These are phyloP conservation scores for Platanthera zijinensis DNA, from an alignment of 106 monocot species.

Conservation along the genomic window DNA sequence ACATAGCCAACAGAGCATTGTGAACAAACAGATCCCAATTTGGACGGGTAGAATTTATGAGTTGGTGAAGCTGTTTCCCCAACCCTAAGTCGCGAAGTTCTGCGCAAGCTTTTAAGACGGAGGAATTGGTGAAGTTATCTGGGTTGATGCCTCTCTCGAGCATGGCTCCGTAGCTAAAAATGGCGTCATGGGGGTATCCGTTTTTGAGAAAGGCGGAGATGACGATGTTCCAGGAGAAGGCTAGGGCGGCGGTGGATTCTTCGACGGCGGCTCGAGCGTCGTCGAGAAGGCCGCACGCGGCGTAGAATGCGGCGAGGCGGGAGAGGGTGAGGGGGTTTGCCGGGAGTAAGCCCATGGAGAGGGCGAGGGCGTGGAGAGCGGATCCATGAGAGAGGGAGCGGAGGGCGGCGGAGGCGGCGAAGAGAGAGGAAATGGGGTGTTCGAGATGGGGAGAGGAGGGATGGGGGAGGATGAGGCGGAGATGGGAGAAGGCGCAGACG, in stretches of 20 bases:
- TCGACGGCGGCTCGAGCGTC: constrained; percentile 25
- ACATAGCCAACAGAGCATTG: constrained; percentile 61
- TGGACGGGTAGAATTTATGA: not conserved
- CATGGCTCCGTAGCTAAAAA: constrained; percentile 32
- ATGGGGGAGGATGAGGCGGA: constrained; percentile 19
- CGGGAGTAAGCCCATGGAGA: constrained; percentile 37
- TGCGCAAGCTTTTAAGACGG: constrained; percentile 53
- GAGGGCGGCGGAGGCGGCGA: constrained; percentile 26
- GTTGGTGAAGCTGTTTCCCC: constrained; percentile 24
- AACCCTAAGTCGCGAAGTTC: constrained; percentile 30
- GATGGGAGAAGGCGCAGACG: constrained; percentile 34
- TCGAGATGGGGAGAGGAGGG: constrained; percentile 24
- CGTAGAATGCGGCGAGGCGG: constrained; percentile 48
- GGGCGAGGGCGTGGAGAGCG: constrained; percentile 55
- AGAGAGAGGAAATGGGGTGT: constrained; percentile 42
- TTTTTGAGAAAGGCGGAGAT: constrained; percentile 30
- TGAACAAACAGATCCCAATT: constrained; percentile 28
- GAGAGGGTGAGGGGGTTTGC: constrained; percentile 22
- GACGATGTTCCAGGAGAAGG: constrained; percentile 45
- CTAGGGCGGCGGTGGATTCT: constrained; percentile 2
- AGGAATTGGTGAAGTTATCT: constrained; percentile 43
- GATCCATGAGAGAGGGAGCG: constrained; percentile 26
- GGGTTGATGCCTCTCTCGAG: constrained; percentile 14
- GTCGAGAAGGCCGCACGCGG: constrained; percentile 17
- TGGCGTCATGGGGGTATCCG: constrained; percentile 13